These are phyloP conservation scores for Hyphopichia pseudoburtonii DNA, from an alignment of 1,139 yeast genomes.

Conservation along the genomic window DNA sequence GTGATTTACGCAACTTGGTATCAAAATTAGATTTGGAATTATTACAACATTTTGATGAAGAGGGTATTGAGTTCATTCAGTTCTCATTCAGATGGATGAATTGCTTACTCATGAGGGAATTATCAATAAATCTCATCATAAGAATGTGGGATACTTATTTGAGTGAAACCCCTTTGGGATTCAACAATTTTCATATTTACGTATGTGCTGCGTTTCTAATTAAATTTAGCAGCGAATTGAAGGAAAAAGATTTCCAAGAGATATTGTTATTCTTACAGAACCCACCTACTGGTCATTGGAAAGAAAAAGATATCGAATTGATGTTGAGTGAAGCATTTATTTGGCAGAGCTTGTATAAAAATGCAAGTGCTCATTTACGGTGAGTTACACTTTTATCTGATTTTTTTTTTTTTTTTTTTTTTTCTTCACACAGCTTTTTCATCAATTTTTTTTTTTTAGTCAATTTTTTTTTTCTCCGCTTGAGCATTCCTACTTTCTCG, in stretches of 20 bases:
- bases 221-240: slow-evolving; percentile 75
- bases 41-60: slow-evolving; percentile 70
- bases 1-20: slow-evolving; percentile 73
- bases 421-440: too few relatives aligned
- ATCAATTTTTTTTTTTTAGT: not conserved
- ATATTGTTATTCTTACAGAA: slow-evolving; percentile 86
- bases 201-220: slow-evolving; percentile 98
- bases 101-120: slow-evolving; percentile 91
- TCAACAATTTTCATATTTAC: slow-evolving; percentile 90
- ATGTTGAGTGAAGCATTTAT: slow-evolving; percentile 93
- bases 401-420: not conserved
- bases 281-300: slow-evolving; percentile 85
- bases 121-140: slow-evolving; percentile 71
- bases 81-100: slow-evolving; percentile 99
- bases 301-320: slow-evolving; percentile 85
- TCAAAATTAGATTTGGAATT: slow-evolving; percentile 75
- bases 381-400: slow-evolving; percentile 6
- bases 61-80: slow-evolving; percentile 88
- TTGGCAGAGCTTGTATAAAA: slow-evolving; percentile 91
- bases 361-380: slow-evolving; percentile 80
- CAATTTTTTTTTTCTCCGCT: not conserved
- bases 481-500: not conserved
- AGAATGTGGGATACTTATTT: slow-evolving; percentile 99
- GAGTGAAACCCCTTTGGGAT: slow-evolving; percentile 85
- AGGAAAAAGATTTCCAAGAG: slow-evolving; percentile 92